A percentile compares a stretch with the other conserved stretches of the same genome.
Conservation (phyloP, 225 moss, liverwort and hornwort species). For the Marchantia polymorpha region DNA sequence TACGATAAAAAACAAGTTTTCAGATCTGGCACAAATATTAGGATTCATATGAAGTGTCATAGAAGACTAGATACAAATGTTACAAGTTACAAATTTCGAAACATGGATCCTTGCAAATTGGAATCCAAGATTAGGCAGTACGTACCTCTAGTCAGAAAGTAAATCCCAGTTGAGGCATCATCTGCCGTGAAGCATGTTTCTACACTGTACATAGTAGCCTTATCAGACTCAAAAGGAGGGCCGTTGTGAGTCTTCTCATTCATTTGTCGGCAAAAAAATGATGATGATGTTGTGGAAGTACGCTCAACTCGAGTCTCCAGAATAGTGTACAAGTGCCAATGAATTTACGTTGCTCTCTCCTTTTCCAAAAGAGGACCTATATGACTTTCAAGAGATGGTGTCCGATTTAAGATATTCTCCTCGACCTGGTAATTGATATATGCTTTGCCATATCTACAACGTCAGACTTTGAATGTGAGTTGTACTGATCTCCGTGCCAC, state of each 20-base stretch:
- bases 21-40: no score
- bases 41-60: no score
- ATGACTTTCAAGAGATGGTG: neutral
- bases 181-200: slow-evolving; percentile 2
- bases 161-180: neutral
- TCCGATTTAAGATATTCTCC: neutral
- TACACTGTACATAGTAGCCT: slow-evolving; percentile 4
- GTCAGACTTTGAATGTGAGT: slow-evolving; percentile 2
- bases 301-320: slow-evolving; percentile 7
- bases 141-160: neutral
- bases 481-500: neutral
- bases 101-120: no score
- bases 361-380: neutral
- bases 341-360: neutral
- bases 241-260: slow-evolving; percentile 1
- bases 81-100: no score
- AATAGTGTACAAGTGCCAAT: neutral
- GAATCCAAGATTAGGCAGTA: neutral
- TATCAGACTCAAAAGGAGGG: neutral
- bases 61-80: no score
- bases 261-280: neutral
- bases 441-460: slow-evolving; percentile 12
- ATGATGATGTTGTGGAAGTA: neutral
- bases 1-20: no score
- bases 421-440: neutral